These are phyloP conservation scores for Obelidium mucronatum DNA, from an alignment of 192 early-diverging fungal genomes.

Conservation along the genomic window DNA sequence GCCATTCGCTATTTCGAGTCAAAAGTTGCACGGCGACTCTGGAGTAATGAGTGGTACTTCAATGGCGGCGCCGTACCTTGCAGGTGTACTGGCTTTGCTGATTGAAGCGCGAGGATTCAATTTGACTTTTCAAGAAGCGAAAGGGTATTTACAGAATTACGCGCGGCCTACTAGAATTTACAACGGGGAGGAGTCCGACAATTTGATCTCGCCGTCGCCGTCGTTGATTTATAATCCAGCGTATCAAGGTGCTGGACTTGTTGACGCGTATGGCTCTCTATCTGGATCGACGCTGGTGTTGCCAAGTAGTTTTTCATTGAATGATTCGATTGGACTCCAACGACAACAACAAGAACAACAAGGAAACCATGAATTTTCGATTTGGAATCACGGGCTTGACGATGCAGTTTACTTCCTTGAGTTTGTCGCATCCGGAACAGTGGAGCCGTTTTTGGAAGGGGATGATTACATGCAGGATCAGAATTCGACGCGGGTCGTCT, in stretches of 20 bases:
- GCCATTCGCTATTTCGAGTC: conserved; percentile 1
- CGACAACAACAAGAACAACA: too few species aligned
- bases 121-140: conserved; percentile 26
- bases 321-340: conserved; percentile 38
- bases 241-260: conserved; percentile 75
- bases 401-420: conserved; percentile 36
- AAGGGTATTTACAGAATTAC: conserved; percentile 58
- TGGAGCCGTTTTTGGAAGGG: conserved; percentile 12
- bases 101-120: conserved; percentile 54
- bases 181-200: conserved; percentile 8
- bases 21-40: conserved; percentile 26
- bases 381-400: conserved; percentile 35
- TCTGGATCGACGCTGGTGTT: conserved; percentile 52
- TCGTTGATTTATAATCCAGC: too few species aligned
- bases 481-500: background rate
- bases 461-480: conserved; percentile 32
- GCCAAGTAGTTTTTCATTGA: conserved; percentile 52
- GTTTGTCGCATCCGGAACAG: conserved; percentile 17
- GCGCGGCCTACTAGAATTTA: conserved; percentile 50
- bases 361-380: background rate
- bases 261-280: conserved; percentile 72
- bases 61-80: conserved; percentile 81
- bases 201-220: background rate
- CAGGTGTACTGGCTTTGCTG: conserved; percentile 73
- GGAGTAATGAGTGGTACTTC: conserved; percentile 67